Base-by-base conservation (phyloP, 148 eudicot species). In the Talinum fruticosum region DNA sequence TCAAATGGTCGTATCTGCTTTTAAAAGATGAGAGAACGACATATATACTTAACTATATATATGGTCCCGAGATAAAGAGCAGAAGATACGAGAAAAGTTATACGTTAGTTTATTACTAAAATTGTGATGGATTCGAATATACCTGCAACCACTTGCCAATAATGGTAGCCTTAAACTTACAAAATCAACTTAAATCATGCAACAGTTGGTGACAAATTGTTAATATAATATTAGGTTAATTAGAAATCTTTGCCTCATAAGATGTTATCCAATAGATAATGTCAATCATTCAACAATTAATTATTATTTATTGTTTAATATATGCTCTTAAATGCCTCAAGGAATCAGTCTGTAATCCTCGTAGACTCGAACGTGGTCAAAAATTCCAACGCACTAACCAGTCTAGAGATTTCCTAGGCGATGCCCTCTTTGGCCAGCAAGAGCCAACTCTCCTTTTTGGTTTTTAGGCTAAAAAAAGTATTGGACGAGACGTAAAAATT, bases 81-180 rank as follows among this genome's bases (percentile, higher is more conserved):
- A 57, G 78, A 77, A 77, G 81, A 77, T 77, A 82, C 84, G 80
- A 73, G 77, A 82, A 36, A 49, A 49, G 35, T 21, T 61, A 28
- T 41, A 32, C 19, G 4, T n/a, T 41, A 61, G 12, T 72, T 44
- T 77, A 82, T 74, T n/a, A 49, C 19, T 54, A n/a, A 49, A 73
- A 49, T 78, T 19, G 73, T 54, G 69, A 30, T 69, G 32, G 66
- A 74, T 73, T 64, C 66, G 81, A 82, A 82, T 78, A 82, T 82
- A 74, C 78, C 81, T 57, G 70, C 75, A 80, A 82, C 84, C 81
- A 82, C 84, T 78, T 78, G 75, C 78, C 79, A 78, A 81, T 78
- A 78, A 82, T 82, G 49, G 80, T 74, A 78, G 84, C 84, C 84
- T 78, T 78, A 82, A 82, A 82, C 84, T 64, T 78, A 69, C 84